Base-by-base conservation (phyloP, 73 alveolate genomes). In the Tetrahymena borealis region DNA sequence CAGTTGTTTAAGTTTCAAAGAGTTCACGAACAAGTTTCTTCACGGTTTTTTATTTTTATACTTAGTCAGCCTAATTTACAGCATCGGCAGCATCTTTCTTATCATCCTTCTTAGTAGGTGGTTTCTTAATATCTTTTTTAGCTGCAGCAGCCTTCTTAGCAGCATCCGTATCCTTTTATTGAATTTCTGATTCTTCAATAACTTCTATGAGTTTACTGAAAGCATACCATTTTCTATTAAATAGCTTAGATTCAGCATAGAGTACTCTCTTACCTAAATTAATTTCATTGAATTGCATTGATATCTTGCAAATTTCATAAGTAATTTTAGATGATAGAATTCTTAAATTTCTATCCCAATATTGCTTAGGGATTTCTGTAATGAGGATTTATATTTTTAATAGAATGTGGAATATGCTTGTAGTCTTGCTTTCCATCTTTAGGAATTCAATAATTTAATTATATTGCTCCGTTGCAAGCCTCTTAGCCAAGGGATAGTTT, bases 201-300 rank as follows among this genome's bases (percentile, higher is more conserved):
- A 92, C 91, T 85, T 36, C 43, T 37, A 92, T 92, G 5, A 92
- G 77, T 24, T 92, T 92, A 38, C 92, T 39, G 31, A 92, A 91
- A 11, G 90, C 78, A 92, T 92, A 92, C 95, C 95, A 92, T 20
- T 92, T 92, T 78, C 95, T 78, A 31, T 92, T 92, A 37, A 92
- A 92, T 24, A 40, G 18, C 37, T 92, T 39, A 4, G 90, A 38
- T 24, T 77, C 95, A 78, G 95, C 91, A 92, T 78, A 60, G n/a
- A 92, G 40, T 11, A 92, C 93, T 92, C 95, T 78, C 38, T 91
- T 91, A 43, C 95, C 97, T 42, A 91, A 94, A 36, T 97, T 90
- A 79, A 94, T 92, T 33, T 91, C 95, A 91, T 96, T 97, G 94
- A 96, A 94, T 78, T 96, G 96, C 42, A 92, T 78, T 78, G 90